phyloP scores from a whole-genome alignment of 257 asterid species.

The Thymus quinquecostatus region DNA sequence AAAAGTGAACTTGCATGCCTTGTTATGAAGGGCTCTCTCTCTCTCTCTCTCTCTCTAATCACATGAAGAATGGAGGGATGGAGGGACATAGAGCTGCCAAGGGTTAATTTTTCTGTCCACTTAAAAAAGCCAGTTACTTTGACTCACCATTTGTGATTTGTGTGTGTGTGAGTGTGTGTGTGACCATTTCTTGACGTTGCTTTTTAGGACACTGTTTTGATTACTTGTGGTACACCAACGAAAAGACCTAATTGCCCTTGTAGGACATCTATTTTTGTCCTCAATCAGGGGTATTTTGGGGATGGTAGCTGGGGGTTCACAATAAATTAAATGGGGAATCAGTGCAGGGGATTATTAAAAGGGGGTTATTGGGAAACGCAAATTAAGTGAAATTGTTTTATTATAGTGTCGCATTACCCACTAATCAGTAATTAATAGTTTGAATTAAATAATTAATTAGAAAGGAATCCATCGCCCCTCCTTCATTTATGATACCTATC shows the following conservation, averaged over 20 bases:
- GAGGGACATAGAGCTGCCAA: conserved; percentile 46
- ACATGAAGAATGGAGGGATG: conserved; percentile 29
- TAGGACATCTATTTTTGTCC: background rate
- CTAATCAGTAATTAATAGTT: conserved; percentile 31
- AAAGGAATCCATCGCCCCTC: conserved; percentile 29
- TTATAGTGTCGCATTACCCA: conserved; percentile 30
- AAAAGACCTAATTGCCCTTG: conserved; percentile 34
- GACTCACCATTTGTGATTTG: conserved; percentile 53
- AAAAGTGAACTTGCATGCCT: conserved; percentile 54
- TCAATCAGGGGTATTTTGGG: conserved; percentile 36
- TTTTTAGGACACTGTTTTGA: conserved; percentile 43
- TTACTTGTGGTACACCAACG: conserved; percentile 11
- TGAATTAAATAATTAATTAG: conserved; percentile 16
- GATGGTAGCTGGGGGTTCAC: conserved; percentile 24
- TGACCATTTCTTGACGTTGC: conserved; percentile 48
- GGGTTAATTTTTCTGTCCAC: conserved; percentile 35
- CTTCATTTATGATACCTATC: conserved; percentile 39
- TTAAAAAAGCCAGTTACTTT: conserved; percentile 40
- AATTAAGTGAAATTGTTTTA: conserved; percentile 25
- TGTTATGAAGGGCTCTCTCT: conserved; percentile 30
- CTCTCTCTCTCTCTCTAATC: conserved; percentile 7
- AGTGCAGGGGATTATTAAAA: conserved; percentile 38
- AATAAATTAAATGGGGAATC: conserved; percentile 44
- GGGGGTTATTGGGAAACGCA: conserved; percentile 45
- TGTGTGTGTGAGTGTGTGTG: conserved; percentile 34